Base-by-base conservation (phyloP, 345 rosid species). In the Salix purpurea region DNA sequence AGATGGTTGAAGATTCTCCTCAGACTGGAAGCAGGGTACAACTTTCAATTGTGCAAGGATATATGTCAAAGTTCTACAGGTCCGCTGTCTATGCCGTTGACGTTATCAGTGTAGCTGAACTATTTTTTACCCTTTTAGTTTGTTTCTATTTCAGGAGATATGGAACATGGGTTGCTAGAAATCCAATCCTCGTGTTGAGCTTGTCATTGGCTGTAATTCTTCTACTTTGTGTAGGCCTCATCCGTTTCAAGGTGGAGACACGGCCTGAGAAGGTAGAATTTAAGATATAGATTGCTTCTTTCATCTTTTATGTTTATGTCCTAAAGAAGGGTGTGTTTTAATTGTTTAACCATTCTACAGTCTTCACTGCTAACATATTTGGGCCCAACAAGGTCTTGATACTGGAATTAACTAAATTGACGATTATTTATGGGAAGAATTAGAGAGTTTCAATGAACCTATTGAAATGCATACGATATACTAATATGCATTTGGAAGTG, bases 171-270 rank as follows among this genome's bases (percentile, higher is more conserved):
- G 97, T 93, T 80, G 98, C 98, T 67, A 85, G 94, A 89, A 88
- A 91, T 85, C 99, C 97, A 61, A 73, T 84, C 74, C 89, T 90
- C 12, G 87, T 90, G 36, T 80, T 96, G 85, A 81, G 83, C 80
- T 82, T 85, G 77, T 96, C 99, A 44, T 61, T 93, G 82, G 86
- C 85, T 74, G 69, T 77, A 65, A 85, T 92, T 84, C 93, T 96
- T 82, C 81, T 93, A 30, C 98, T 92, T 82, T 96, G 98, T 80
- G 70, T 96, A 56, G 99, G 98, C 77, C 84, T 96, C 42, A 75
- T 96, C 79, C 96, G 86, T 52, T 93, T 93, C 86, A 89, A 93
- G 89, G 99, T 96, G 76, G 99, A 96, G 88, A 96, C 99, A 67
- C 85, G 94, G 67, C 99, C 99, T 69, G 97, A 91, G 83, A 96